phyloP scores from a whole-genome alignment of 2,329 filamentous ascomycete genomes.

The Paraphoma chrysanthemicola region DNA sequence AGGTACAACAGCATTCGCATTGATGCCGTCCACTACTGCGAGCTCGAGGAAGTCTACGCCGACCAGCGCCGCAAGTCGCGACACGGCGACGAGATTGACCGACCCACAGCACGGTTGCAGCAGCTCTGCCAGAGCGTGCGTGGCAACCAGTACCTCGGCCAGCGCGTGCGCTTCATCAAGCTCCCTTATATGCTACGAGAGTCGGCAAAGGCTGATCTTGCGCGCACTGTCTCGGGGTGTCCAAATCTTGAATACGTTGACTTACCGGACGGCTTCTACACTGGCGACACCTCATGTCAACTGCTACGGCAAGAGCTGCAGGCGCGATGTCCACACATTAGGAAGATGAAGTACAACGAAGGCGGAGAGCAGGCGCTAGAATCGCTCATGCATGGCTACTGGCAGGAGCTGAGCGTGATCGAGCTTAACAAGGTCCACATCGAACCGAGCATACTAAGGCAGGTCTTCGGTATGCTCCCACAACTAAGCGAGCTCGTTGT shows the following conservation, averaged over 20 bases:
- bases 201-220: constrained; percentile 81
- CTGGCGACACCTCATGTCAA: constrained; percentile 76
- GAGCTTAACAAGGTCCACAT: constrained; percentile 73
- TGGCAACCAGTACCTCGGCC: constrained; percentile 74
- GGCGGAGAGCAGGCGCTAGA: constrained; percentile 82
- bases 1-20: constrained; percentile 92
- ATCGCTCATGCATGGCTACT: constrained; percentile 69
- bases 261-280: constrained; percentile 85
- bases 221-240: constrained; percentile 82
- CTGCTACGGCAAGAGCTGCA: constrained; percentile 85
- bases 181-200: constrained; percentile 95
- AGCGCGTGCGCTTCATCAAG: constrained; percentile 79
- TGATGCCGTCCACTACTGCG: constrained; percentile 93
- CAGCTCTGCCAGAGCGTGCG: constrained; percentile 83
- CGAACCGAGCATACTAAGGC: constrained; percentile 73
- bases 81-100: constrained; percentile 81
- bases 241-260: constrained; percentile 90
- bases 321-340: constrained; percentile 79
- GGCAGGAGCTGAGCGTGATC: constrained; percentile 75
- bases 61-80: constrained; percentile 68
- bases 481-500: constrained; percentile 78
- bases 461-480: constrained; percentile 71
- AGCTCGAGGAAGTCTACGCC: constrained; percentile 80
- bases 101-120: constrained; percentile 75
- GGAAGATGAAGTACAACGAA: constrained; percentile 84